Conservation (phyloP, 192 early-diverging fungal species). For the Coemansia sp. region DNA sequence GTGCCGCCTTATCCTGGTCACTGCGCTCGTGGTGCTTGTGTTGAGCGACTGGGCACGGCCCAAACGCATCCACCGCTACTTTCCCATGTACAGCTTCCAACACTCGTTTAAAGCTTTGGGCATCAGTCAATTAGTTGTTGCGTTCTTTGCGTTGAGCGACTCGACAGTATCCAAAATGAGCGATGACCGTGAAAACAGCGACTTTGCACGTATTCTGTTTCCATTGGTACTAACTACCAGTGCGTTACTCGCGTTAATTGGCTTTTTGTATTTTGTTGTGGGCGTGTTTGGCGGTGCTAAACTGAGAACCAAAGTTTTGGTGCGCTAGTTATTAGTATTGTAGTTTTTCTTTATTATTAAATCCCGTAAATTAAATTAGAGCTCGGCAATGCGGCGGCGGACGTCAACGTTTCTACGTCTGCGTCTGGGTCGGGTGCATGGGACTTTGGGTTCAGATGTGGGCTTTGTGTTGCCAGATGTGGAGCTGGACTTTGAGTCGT, state of each 20-base stretch:
- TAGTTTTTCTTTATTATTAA: neutral
- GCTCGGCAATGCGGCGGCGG: too few species aligned
- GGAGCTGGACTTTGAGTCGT: too few species aligned
- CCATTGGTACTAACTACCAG: slow-evolving; percentile 29
- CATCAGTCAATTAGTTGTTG: slow-evolving; percentile 32
- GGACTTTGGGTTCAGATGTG: too few species aligned
- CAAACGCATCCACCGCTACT: slow-evolving; percentile 16
- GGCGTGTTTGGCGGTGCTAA: slow-evolving; percentile 36
- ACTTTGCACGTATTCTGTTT: slow-evolving; percentile 23
- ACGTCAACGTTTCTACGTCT: too few species aligned
- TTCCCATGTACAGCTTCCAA: slow-evolving; percentile 39
- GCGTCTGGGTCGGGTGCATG: too few species aligned
- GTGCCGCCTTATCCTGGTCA: slow-evolving; percentile 33
- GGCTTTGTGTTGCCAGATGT: too few species aligned
- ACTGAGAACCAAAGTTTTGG: slow-evolving; percentile 5
- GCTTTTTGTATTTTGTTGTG: slow-evolving; percentile 33
- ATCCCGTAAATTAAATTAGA: too few species aligned
- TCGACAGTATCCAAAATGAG: slow-evolving; percentile 24
- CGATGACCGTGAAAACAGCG: neutral
- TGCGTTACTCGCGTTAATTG: slow-evolving; percentile 20
- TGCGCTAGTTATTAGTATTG: neutral
- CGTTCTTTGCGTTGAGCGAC: slow-evolving; percentile 42
- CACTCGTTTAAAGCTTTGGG: slow-evolving; percentile 36
- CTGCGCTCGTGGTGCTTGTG: slow-evolving; percentile 18
- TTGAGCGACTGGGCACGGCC: slow-evolving; percentile 35